These are phyloP conservation scores for Paradendryphiella salina DNA, from an alignment of 2,329 filamentous ascomycete species.

Conservation along the genomic window DNA sequence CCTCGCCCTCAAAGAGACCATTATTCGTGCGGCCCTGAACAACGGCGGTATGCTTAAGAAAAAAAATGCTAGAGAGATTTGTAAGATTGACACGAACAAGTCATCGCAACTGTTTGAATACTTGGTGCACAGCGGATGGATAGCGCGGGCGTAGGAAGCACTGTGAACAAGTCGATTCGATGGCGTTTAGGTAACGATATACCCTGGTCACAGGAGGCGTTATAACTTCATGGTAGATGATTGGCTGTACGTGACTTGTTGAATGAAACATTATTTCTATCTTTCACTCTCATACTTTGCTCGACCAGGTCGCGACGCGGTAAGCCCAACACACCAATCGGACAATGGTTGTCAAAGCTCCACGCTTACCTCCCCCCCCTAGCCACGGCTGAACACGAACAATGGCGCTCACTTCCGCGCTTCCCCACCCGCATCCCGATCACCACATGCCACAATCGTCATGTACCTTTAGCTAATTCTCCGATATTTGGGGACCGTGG, in stretches of 20 bases:
- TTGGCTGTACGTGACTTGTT: conserved; percentile 5
- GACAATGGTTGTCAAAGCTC: conserved; percentile 6
- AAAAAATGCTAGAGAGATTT: conserved; percentile 88
- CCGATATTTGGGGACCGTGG: conserved; percentile 8
- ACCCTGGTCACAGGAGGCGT: conserved; percentile 23
- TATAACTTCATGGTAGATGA: conserved; percentile 2
- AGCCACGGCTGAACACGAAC: conserved; percentile 23
- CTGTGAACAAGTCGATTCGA: not conserved
- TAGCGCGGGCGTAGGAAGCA: conserved; percentile 69
- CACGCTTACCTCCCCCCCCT: conserved; percentile 11
- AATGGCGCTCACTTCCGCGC: conserved; percentile 19
- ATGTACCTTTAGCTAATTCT: conserved; percentile 26
- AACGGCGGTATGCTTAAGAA: conserved; percentile 87
- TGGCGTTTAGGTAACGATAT: conserved; percentile 24
- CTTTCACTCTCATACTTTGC: not conserved
- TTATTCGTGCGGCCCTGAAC: conserved; percentile 89
- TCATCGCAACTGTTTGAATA: conserved; percentile 89
- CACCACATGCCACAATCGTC: conserved; percentile 13
- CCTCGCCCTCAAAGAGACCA: conserved; percentile 86
- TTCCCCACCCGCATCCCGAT: conserved; percentile 11
- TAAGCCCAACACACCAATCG: not conserved
- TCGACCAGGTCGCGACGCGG: not conserved
- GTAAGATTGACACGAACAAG: conserved; percentile 80
- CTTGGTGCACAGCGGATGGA: conserved; percentile 89
- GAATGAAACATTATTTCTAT: conserved; percentile 5